Conservation (phyloP, 495 filamentous ascomycete species). For the Podospora tetraspora region DNA sequence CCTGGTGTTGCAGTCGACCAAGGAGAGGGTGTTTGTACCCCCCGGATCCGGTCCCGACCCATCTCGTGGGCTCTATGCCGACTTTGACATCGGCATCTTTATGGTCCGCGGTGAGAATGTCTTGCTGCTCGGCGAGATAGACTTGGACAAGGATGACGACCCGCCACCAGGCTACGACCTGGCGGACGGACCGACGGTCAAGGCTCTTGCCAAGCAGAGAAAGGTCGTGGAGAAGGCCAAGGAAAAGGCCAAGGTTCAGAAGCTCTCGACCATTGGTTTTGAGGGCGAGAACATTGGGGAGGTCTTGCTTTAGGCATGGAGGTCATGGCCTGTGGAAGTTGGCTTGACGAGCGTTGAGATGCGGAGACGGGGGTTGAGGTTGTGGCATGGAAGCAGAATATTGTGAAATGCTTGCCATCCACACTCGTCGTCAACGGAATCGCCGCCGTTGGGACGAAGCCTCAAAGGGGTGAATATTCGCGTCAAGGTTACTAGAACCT, state of each 20-base stretch:
- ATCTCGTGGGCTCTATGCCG: slow-evolving; percentile 58
- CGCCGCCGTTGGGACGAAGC: not conserved
- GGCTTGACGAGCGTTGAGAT: slow-evolving; percentile 6
- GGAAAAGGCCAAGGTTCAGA: slow-evolving; percentile 64
- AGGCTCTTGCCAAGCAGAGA: slow-evolving; percentile 64
- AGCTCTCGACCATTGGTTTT: slow-evolving; percentile 71
- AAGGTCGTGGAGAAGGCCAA: slow-evolving; percentile 59
- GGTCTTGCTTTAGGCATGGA: slow-evolving; percentile 40
- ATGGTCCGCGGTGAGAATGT: slow-evolving; percentile 94
- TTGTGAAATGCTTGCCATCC: slow-evolving; percentile 63
- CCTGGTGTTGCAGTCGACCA: slow-evolving; percentile 84
- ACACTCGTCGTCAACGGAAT: not conserved
- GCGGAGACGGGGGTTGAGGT: slow-evolving; percentile 10
- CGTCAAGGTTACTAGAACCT: not conserved
- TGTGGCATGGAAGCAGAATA: slow-evolving; percentile 55
- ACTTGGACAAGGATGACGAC: slow-evolving; percentile 91
- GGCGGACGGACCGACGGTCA: slow-evolving; percentile 63
- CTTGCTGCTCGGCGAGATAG: slow-evolving; percentile 85
- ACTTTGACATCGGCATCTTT: slow-evolving; percentile 75
- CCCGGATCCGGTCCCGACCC: slow-evolving; percentile 23
- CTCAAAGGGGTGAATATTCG: not conserved
- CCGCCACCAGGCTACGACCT: slow-evolving; percentile 63
- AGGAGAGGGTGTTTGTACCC: slow-evolving; percentile 74
- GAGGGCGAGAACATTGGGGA: slow-evolving; percentile 81
- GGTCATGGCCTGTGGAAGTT: not conserved